Conservation (phyloP, 1,139 yeast genomes). For the Kodamaea ohmeri region DNA sequence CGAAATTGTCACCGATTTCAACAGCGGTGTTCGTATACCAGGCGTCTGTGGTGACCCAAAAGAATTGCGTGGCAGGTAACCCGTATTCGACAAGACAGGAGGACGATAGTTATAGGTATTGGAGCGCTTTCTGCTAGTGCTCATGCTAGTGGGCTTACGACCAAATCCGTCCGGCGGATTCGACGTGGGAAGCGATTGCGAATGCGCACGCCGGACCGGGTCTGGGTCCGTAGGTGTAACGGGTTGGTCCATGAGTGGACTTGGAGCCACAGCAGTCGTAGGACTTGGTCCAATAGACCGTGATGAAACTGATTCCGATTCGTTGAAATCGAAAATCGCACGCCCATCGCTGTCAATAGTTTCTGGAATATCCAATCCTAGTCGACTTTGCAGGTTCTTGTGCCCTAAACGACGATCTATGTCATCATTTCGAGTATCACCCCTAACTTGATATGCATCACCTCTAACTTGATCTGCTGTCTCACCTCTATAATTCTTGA, state of each 20-base stretch:
- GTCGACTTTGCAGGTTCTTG: too few species aligned
- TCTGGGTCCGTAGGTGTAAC: constrained; percentile 1
- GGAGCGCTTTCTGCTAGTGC: constrained; percentile 22
- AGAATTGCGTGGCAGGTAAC: constrained; percentile 2
- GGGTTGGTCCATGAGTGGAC: not conserved
- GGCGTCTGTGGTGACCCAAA: constrained; percentile 11
- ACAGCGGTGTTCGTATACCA: constrained; percentile 26
- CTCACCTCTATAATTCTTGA: too few species aligned
- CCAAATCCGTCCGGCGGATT: constrained; percentile 8
- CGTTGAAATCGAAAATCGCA: not conserved
- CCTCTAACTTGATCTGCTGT: too few species aligned
- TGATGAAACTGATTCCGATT: not conserved
- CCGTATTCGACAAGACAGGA: constrained; percentile 9
- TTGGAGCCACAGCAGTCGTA: not conserved
- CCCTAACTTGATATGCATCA: too few species aligned
- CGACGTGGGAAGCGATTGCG: constrained; percentile 35
- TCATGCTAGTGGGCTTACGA: constrained; percentile 1
- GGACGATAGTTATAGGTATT: constrained; percentile 23
- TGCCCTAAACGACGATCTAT: too few species aligned
- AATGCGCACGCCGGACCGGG: constrained; percentile 28
- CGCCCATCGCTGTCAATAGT: too few species aligned
- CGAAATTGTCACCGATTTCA: constrained; percentile 40
- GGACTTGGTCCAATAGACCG: not conserved
- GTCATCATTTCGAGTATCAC: too few species aligned
- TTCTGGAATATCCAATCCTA: too few species aligned